These are phyloP conservation scores for Colletotrichum filicis DNA, from an alignment of 2,329 filamentous ascomycete genomes.

Conservation along the genomic window DNA sequence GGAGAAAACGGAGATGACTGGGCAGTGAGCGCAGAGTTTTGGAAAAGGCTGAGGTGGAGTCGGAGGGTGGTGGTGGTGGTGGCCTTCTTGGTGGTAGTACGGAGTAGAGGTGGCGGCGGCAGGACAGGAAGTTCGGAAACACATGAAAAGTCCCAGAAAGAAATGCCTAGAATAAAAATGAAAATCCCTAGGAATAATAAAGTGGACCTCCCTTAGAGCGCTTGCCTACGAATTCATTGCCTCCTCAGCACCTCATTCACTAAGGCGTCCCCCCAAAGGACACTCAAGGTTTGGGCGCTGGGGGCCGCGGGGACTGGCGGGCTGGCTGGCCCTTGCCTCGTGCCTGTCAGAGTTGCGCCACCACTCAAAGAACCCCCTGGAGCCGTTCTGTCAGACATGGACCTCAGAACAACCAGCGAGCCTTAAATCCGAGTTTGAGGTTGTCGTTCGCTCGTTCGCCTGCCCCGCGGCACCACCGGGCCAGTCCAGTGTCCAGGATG, in stretches of 20 bases:
- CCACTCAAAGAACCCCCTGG: background rate
- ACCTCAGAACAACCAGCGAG: background rate
- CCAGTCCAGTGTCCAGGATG: constrained; percentile 11
- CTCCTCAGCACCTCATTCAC: background rate
- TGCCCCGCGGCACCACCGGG: background rate
- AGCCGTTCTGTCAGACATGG: background rate
- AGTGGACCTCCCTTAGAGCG: background rate
- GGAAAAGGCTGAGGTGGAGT: constrained; percentile 1
- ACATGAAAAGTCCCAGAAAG: constrained; percentile 3
- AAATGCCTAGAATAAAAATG: background rate
- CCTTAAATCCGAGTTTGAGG: background rate
- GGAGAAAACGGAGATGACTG: background rate
- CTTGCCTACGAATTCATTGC: background rate
- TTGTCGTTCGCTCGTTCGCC: background rate
- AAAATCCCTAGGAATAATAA: background rate
- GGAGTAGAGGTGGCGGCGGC: background rate
- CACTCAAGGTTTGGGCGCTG: background rate
- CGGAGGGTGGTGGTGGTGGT: background rate
- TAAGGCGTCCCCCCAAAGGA: background rate
- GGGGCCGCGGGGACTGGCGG: background rate
- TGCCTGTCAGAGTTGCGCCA: background rate
- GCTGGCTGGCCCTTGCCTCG: background rate
- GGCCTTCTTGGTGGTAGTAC: too few species aligned
- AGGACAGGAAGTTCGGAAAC: background rate
- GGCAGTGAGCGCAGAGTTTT: constrained; percentile 9